These are phyloP conservation scores for Quercus tomentella DNA, from an alignment of 331 rosid genomes.

Conservation along the genomic window DNA sequence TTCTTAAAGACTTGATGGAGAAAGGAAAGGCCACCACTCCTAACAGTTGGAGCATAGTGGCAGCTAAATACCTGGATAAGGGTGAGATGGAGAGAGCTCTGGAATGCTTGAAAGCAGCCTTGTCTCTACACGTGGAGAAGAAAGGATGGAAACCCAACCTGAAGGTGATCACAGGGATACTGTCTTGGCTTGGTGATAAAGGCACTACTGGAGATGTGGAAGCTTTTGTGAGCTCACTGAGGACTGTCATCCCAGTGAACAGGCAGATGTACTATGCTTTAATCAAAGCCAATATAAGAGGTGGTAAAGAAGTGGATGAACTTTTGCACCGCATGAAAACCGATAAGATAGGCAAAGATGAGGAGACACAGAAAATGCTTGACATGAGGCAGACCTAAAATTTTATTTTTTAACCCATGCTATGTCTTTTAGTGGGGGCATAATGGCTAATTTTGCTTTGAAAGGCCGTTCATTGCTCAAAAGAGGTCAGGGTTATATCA, in stretches of 20 bases:
- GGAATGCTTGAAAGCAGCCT: conserved; percentile 51
- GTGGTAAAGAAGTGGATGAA: conserved; percentile 41
- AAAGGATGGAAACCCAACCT: conserved; percentile 58
- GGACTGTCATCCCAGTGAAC: conserved; percentile 30
- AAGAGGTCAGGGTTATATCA: background rate
- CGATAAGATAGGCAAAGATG: conserved; percentile 42
- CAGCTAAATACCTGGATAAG: conserved; percentile 41
- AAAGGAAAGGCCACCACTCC: conserved; percentile 53
- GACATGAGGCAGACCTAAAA: conserved; percentile 17
- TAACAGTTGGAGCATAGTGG: conserved; percentile 57
- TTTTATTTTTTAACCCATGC: background rate
- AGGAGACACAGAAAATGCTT: conserved; percentile 35
- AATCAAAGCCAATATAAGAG: conserved; percentile 45
- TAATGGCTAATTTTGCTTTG: background rate
- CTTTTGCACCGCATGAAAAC: conserved; percentile 50
- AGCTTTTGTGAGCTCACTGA: conserved; percentile 45
- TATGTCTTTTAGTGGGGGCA: background rate
- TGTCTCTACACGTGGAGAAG: conserved; percentile 28
- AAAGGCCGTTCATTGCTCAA: background rate
- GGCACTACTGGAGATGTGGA: conserved; percentile 52
- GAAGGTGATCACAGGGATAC: conserved; percentile 23
- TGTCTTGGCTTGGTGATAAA: conserved; percentile 65
- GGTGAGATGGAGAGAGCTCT: conserved; percentile 61
- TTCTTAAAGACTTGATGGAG: conserved; percentile 50
- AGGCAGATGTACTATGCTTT: conserved; percentile 50